Percentiles rank a stretch among this genome's conserved stretches.
phyloP scores from a whole-genome alignment of 345 rosid species.

The Populus simonii region DNA sequence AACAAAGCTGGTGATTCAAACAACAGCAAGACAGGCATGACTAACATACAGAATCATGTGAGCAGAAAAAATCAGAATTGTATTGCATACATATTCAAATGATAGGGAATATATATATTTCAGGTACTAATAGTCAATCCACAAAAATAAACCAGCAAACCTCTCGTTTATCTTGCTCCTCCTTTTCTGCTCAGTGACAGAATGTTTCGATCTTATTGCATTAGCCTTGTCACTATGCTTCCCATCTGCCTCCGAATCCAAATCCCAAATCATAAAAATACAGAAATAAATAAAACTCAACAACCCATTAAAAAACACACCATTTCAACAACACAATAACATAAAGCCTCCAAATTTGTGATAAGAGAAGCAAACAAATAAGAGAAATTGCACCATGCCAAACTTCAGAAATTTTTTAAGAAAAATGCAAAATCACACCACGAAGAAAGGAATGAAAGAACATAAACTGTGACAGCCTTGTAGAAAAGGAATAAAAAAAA shows the following conservation, averaged over 20 bases:
- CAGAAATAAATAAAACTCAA: not conserved
- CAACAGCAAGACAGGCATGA: not conserved
- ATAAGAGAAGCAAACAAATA: not conserved
- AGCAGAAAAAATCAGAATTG: not conserved
- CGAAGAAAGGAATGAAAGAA: not conserved
- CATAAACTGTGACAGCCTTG: not conserved
- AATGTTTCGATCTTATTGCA: constrained; percentile 85
- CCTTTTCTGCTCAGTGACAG: constrained; percentile 90
- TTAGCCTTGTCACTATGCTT: constrained; percentile 66
- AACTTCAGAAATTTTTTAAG: not conserved
- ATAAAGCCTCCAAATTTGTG: not conserved
- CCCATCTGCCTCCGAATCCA: constrained; percentile 49
- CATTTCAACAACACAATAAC: not conserved
- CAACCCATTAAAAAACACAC: not conserved
- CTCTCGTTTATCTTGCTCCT: constrained; percentile 98
- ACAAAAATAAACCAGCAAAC: constrained; percentile 25
- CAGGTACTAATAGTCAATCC: not conserved
- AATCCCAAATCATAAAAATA: constrained; percentile 7
- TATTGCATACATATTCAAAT: not conserved
- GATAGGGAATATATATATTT: no score
- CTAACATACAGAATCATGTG: not conserved
- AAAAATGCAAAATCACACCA: not conserved
- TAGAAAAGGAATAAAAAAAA: constrained; percentile 5
- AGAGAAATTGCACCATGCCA: not conserved
- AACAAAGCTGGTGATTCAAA: not conserved